Evolutionary conservation across 495 filamentous ascomycete species (phyloP), one percentile per base, ranked within the genome.

Genomic region (Glutinoglossum americanum): DNA sequence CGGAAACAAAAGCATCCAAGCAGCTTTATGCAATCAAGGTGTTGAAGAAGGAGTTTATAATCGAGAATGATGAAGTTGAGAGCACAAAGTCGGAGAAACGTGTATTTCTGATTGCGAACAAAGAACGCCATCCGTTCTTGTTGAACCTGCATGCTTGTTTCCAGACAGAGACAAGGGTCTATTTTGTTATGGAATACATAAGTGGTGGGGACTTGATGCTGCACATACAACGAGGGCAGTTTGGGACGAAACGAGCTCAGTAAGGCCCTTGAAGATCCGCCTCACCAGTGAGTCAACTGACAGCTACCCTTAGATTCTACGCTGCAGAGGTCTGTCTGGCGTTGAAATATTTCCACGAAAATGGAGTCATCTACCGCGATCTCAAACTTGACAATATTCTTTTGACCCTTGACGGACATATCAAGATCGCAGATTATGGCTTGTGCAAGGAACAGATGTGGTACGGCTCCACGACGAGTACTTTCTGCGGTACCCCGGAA

Each of bases 171-270:
- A 99, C 92, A 13, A 74, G 92, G 62, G 88, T 99, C 17, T 99
- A 99, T 73, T 99, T 99, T 65, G 92, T 99, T 62, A 97, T 97
- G 90, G 93, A 99, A 71, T 99, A 99, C 67, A 89, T 99, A 62
- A 95, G 89, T 64, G 92, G 92, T 72, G 92, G 92, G 68, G 92
- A 99, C 77, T 73, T 99, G 65, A 99, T 99, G 92, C 71, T 96
- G 72, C 92, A 99, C 67, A 99, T 99, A 67, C 92, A 99, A 68
- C 80, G 92, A 48, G 89, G 90, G 23, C 86, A 92, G 67, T 99
- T 99, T 68, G 89, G 90, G 47, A 82, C 86, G 6, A 97, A 95
- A 71, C 76, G 93, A 58, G 93, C 92, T 64, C 93, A 97, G 87
- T 90, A 80, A 69, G 85, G 80, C 61, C 35, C n/a, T 4, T 10